Evolutionary conservation across 2,329 filamentous ascomycete species (phyloP), one percentile per base, ranked within the genome.

Genomic region (Onygenales sp.): DNA sequence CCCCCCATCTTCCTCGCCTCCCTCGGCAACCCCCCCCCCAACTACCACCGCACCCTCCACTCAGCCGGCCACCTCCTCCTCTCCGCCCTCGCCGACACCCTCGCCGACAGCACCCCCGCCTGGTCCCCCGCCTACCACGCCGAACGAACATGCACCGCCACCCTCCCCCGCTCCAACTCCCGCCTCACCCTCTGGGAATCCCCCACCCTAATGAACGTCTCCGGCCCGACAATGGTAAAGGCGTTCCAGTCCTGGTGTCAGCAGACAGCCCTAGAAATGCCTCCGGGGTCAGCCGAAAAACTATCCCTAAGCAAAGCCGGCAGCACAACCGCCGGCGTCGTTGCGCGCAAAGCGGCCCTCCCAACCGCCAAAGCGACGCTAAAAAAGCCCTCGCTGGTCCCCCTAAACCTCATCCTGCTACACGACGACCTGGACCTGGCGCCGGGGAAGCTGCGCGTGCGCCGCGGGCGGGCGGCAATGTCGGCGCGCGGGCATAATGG

Each of bases 401-500:
- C 36, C 32, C 60, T 76, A 2, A 71, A 75, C 2, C 69, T 98
- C 13, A 82, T 97, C 0, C 74, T 97, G 10, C 75, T 97, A 17
- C 90, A 97, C 67, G 92, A 97, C 67, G 92, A 97, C 67, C 72
- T 97, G 36, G 91, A 96, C 63, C 77, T 80, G 43, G 73, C 78
- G 2, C 64, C 90, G 2, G 90, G 90, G 0, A 77, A 78, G 38
- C 78, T 95, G 11, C 81, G 75, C 48, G 74, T 88, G 5, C 79
- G 79, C 53, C 75, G 77, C 27, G 89, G 86, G 66, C 75, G 77
- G 2, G 62, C 68, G 1, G 69, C 77, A 52, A 63, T 66, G 27
- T 89, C 85, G 63, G 75, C 82, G 39, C 78, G 80, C 8, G 87
- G 87, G 0, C 87, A 92, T 68, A 89, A 89, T 61, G 87, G 87